A percentile compares a stretch with the other conserved stretches of the same genome.
Evolutionary conservation across 129 eudicot species (phyloP).

Genomic region (Heracleum sosnowskyi): DNA sequence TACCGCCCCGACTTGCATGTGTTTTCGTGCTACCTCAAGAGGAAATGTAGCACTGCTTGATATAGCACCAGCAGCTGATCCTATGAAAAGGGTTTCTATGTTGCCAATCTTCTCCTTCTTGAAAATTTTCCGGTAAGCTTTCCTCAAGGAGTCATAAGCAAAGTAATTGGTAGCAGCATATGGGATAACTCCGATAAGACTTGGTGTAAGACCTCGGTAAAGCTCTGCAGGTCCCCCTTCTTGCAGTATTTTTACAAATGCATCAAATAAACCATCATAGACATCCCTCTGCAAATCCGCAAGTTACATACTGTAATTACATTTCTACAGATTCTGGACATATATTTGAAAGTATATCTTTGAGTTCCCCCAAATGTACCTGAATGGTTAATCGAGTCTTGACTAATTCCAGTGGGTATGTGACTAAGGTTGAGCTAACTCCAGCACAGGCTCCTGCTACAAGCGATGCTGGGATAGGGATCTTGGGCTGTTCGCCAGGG

Average conservation of each 20-base stretch:
- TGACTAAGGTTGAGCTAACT: slow-evolving; percentile 66
- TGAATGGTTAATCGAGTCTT: slow-evolving; percentile 86
- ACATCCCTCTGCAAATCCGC: slow-evolving; percentile 46
- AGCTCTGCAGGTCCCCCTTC: slow-evolving; percentile 85
- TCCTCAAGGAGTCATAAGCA: slow-evolving; percentile 80
- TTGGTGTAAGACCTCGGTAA: slow-evolving; percentile 78
- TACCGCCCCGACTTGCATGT: slow-evolving; percentile 88
- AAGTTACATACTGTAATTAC: neutral
- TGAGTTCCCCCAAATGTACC: slow-evolving; percentile 24
- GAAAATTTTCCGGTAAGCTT: slow-evolving; percentile 49
- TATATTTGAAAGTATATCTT: neutral
- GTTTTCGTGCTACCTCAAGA: slow-evolving; percentile 91
- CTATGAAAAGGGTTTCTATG: slow-evolving; percentile 70
- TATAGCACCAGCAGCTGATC: slow-evolving; percentile 86
- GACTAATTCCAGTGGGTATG: slow-evolving; percentile 85
- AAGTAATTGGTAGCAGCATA: slow-evolving; percentile 85
- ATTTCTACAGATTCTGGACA: neutral
- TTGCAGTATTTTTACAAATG: slow-evolving; percentile 61
- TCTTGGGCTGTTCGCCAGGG: slow-evolving; percentile 52
- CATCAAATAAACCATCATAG: slow-evolving; percentile 69
- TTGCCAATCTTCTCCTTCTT: slow-evolving; percentile 68
- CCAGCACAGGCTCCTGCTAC: slow-evolving; percentile 94
- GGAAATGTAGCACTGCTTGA: slow-evolving; percentile 92
- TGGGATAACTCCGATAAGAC: slow-evolving; percentile 77
- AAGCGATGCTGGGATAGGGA: slow-evolving; percentile 64